phyloP scores from a whole-genome alignment of 352 stramenopile genomes.

The Pythium aquatile region DNA sequence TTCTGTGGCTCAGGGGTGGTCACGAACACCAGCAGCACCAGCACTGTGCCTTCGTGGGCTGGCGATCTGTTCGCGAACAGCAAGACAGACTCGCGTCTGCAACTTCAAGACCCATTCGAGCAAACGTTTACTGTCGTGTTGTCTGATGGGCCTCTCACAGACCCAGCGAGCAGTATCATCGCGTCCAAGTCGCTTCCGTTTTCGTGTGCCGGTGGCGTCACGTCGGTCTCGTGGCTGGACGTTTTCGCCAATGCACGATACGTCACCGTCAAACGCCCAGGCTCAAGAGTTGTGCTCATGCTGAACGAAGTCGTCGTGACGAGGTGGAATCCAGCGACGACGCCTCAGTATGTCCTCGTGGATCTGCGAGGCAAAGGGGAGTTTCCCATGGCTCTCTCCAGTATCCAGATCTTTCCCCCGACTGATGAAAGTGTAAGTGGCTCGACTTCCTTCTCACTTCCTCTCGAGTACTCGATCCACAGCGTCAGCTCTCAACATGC shows the following conservation, averaged over 20 bases:
- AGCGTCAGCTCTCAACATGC: conserved; percentile 58
- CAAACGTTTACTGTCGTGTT: conserved; percentile 57
- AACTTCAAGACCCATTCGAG: conserved; percentile 45
- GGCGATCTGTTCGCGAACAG: conserved; percentile 45
- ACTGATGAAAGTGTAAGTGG: conserved; percentile 20
- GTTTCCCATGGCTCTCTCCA: conserved; percentile 40
- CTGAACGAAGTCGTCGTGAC: conserved; percentile 67
- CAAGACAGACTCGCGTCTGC: conserved; percentile 36
- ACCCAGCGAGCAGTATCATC: conserved; percentile 10
- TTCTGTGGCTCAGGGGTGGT: conserved; percentile 27
- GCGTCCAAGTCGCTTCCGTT: conserved; percentile 39
- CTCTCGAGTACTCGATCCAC: conserved; percentile 59
- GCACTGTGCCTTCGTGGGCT: conserved; percentile 29
- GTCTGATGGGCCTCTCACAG: conserved; percentile 23
- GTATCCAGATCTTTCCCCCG: conserved; percentile 47
- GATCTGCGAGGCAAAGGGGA: conserved; percentile 44
- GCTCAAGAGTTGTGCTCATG: conserved; percentile 41
- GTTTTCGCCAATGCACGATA: conserved; percentile 47
- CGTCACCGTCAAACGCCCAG: conserved; percentile 44
- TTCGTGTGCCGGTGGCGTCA: conserved; percentile 42
- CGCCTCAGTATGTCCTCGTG: conserved; percentile 45
- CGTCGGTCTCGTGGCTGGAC: conserved; percentile 35
- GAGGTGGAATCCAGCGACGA: conserved; percentile 55
- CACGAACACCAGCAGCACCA: conserved; percentile 1
- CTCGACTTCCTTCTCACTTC: conserved; percentile 21